Evolutionary conservation across 176 grass and related monocot species (phyloP).

Genomic region (Rhynchospora breviuscula): DNA sequence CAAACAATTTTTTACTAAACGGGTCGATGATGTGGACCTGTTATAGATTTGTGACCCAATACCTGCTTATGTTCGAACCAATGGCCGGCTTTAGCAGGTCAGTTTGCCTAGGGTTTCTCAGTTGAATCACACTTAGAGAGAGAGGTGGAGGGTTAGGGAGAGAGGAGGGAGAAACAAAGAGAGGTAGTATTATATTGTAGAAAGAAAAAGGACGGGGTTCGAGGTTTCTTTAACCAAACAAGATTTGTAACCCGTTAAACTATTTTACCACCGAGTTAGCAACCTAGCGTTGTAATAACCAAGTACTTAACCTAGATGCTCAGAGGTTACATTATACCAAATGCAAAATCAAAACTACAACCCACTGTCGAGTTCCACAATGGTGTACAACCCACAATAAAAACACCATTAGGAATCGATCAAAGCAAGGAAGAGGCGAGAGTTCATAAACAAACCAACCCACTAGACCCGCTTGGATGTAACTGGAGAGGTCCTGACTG

Average conservation of each 20-base stretch:
- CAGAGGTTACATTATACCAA: background rate
- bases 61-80: background rate
- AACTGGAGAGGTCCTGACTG: background rate
- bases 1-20: constrained; percentile 10
- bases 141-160: background rate
- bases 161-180: background rate
- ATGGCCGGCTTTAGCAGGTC: background rate
- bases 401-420: background rate
- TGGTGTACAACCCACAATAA: background rate
- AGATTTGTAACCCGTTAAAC: constrained; percentile 14
- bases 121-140: background rate
- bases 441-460: background rate
- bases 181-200: background rate
- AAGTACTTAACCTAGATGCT: constrained; percentile 21
- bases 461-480: background rate
- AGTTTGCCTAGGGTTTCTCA: background rate
- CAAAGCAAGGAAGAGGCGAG: constrained; percentile 1
- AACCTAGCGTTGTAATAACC: background rate
- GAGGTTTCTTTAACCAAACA: constrained; percentile 2
- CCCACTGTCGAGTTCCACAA: constrained; percentile 9
- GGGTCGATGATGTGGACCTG: background rate
- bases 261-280: background rate
- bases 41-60: background rate
- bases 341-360: constrained; percentile 1
- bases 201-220: background rate